phyloP scores from a whole-genome alignment of 306 rosid genomes.

The Vigna nakashimae region DNA sequence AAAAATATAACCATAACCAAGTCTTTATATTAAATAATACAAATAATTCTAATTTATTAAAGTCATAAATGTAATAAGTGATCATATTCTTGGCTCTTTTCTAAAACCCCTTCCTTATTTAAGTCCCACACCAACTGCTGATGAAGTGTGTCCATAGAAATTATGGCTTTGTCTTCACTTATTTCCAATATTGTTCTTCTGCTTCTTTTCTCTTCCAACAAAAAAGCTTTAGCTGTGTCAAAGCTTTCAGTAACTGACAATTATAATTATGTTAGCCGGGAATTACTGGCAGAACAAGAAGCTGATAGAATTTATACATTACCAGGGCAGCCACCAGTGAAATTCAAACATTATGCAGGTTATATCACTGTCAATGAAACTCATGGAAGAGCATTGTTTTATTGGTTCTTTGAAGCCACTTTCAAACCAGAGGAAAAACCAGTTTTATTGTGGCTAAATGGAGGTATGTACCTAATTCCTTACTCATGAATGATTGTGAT shows the following conservation, averaged over 20 bases:
- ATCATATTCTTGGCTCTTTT: neutral
- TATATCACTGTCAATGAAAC: slow-evolving; percentile 70
- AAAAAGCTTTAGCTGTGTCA: slow-evolving; percentile 18
- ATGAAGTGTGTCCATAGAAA: neutral
- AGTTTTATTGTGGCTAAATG: slow-evolving; percentile 84
- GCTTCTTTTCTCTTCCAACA: neutral
- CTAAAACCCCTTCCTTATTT: neutral
- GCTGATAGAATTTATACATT: slow-evolving; percentile 59
- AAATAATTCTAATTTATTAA: no score
- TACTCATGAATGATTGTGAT: neutral
- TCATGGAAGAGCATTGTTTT: slow-evolving; percentile 84
- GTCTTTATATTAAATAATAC: no score
- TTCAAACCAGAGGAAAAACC: slow-evolving; percentile 57
- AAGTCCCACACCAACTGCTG: neutral
- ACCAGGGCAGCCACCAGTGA: slow-evolving; percentile 82
- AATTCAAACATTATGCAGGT: slow-evolving; percentile 77
- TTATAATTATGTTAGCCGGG: neutral
- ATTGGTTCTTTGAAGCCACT: slow-evolving; percentile 82
- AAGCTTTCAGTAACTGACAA: neutral
- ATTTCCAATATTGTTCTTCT: slow-evolving; percentile 17
- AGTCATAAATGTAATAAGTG: no score
- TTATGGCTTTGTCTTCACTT: slow-evolving; percentile 38
- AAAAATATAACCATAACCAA: no score
- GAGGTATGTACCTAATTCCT: slow-evolving; percentile 64
- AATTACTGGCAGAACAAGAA: slow-evolving; percentile 49